Conservation (phyloP, 768 basidiomycete genomes). For the Auricularia heimuer region DNA sequence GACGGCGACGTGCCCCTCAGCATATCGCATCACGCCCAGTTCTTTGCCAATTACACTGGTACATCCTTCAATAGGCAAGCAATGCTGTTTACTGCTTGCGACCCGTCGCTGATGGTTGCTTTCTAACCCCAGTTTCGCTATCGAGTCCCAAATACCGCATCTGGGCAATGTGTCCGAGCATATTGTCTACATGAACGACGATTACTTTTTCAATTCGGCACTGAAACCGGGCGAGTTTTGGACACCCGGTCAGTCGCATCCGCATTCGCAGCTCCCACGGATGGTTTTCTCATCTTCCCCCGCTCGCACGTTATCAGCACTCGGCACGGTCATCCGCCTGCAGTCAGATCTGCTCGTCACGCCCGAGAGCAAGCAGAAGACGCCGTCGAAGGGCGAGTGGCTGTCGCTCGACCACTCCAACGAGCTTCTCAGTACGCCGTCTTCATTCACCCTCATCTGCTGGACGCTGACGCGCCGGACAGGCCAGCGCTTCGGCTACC, state of each 20-base stretch:
- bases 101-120: neutral
- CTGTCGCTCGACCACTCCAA: conserved; percentile 11
- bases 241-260: conserved; percentile 11
- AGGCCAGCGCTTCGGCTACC: conserved; percentile 26
- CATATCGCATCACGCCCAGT: conserved; percentile 24
- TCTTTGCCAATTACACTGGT: conserved; percentile 15
- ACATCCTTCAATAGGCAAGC: conserved; percentile 26
- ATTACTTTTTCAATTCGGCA: conserved; percentile 27
- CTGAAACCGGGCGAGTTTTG: conserved; percentile 24
- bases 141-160: conserved; percentile 26
- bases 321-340: conserved; percentile 18
- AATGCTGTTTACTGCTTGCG: neutral
- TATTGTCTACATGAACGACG: conserved; percentile 27
- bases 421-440: conserved; percentile 10
- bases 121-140: conserved; percentile 20
- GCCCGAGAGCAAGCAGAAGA: neutral
- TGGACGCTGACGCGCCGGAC: neutral
- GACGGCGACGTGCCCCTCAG: conserved; percentile 21
- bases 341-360: conserved; percentile 13
- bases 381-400: conserved; percentile 14
- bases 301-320: neutral
- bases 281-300: neutral
- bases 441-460: neutral
- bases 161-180: conserved; percentile 22
- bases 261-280: neutral